Conservation (phyloP, 441 rosid genomes). For the Erodium chrysanthum region DNA sequence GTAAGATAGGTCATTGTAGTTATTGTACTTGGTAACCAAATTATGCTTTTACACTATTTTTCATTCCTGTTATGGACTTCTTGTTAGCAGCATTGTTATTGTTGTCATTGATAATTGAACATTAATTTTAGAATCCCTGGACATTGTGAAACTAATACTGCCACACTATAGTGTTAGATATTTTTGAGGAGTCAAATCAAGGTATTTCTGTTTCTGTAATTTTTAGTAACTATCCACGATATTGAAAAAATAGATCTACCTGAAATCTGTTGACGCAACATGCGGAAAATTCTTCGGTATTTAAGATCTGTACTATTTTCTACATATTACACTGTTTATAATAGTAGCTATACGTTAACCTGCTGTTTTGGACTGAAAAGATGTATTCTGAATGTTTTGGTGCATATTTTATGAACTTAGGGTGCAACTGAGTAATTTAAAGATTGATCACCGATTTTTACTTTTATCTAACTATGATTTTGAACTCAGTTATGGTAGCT, state of each 20-base stretch:
- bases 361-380: no score
- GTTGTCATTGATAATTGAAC: background rate
- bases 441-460: no score
- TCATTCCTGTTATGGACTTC: slow-evolving; percentile 1
- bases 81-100: background rate
- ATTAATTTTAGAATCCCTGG: background rate
- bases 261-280: background rate
- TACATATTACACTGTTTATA: no score
- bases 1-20: background rate
- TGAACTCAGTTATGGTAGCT: no score
- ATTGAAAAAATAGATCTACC: background rate
- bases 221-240: background rate
- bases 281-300: background rate
- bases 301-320: no score
- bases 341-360: no score
- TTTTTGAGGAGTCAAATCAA: background rate
- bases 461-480: no score
- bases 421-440: no score
- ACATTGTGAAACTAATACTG: background rate
- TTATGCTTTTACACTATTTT: background rate
- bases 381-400: no score
- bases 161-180: background rate
- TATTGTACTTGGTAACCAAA: background rate
- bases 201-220: background rate
- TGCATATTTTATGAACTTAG: no score